Base-by-base conservation (phyloP, 164 flowering plant species). In the Berberis vulgaris region DNA sequence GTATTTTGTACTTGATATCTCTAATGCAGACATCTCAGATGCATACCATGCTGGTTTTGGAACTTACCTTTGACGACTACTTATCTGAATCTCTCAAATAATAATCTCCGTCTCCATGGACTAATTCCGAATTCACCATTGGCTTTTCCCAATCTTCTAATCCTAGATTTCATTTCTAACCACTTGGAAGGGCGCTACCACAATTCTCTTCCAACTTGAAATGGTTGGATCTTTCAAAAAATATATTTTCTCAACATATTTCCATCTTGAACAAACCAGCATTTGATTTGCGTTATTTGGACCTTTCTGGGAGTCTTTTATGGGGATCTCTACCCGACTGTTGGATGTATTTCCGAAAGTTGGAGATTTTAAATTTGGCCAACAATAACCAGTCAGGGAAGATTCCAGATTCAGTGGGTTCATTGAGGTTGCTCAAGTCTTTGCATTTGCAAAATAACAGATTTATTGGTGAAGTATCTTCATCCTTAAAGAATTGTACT, bases 341-440 rank as follows among this genome's bases (percentile, higher is more conserved):
- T 57, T 70, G 58, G 61, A 60, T 7, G 10, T 9, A 65, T 47
- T 52, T 56, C 41, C 47, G 26, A 6, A 39, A 3, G 39, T 47
- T 70, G 60, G 56, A 7, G 12, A 47, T 44, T 69, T 68, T 57
- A 45, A 57, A 58, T 11, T 26, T 81, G 43, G 62, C 59, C 7
- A 55, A 63, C 45, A 81, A 81, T 41, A 57, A 46, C 38, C 39
- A 79, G 6, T 60, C 65, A 1, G 82, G 83, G 3, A 41, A 41
- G 0, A 74, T 83, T 54, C 80, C 86, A 10, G 42, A 38, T 1
- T 76, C 71, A 0, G 2, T 63, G 43, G n/a, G 55, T 52, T 10
- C 9, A 41, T 13, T 72, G 9, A 1, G 7, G 38, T 0, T 2
- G 10, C 65, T 67, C 1, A 5, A 12, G 7, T 62, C 63, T 11